Base-by-base conservation (phyloP, 768 basidiomycete genomes). In the Clitopilus hobsonii region DNA sequence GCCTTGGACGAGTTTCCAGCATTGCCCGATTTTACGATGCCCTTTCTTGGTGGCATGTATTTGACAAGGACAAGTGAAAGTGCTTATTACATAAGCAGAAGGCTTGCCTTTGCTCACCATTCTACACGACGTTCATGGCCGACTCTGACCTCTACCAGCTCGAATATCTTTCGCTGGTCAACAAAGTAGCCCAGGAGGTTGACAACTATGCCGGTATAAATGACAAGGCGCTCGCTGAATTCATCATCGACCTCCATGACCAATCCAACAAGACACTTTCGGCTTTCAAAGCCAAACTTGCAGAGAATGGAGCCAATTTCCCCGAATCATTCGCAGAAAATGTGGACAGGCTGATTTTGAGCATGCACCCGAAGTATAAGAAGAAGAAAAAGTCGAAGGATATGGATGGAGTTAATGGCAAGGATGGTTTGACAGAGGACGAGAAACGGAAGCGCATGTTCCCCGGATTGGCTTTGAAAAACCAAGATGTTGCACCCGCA, bases 321-420 rank as follows among this genome's bases (percentile, higher is more conserved):
- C 88, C 94, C 3, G 91, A 91, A 58, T 91, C 91, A 24, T 91
- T 98, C 66, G 73, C 96, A 55, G 89, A 94, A 69, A 95, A 88
- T 65, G 83, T 98, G 28, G 96, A 99, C 74, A 89, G 97, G 18
- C 83, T 98, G 52, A 92, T 99, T 61, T 82, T 97, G 53, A 91
- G 82, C 55, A 84, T 98, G 79, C 96, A 99, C 63, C 97, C 96
- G 1, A 97, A 94, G 64, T 89, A 98, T 76, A 97, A 92, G 78
- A 91, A 91, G 69, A 82, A 81, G 67, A 70, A 73, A 28, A 76
- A 69, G 22, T 53, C 63, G 16, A 68, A 68, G 29, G 61, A 69
- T 22, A 75, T 76, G 53, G 75, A 72, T 30, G 73, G 74, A 48
- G 54, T 61, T 7, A 67, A 63, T 14, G 65, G 63, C 28, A 74